Evolutionary conservation across 805 yeast genomes (phyloP), one percentile per base, ranked within the genome.

Genomic region (Ogataea pilisensis): DNA sequence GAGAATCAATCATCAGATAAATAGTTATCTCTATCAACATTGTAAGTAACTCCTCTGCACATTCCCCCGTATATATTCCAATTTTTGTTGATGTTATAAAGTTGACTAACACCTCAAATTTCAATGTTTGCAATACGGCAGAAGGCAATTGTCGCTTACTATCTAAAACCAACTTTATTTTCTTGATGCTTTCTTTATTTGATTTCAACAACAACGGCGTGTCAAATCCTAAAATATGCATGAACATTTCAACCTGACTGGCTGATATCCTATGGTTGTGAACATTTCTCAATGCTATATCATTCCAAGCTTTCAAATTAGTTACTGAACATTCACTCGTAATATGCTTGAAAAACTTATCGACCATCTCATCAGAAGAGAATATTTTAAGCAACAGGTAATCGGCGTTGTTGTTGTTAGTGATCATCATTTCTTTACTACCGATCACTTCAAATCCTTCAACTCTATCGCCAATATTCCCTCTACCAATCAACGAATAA

Each of bases 111-210:
- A 43, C 13, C n/a, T 45, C 38, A 25, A 45, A 26, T 31, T 47
- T 49, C 27, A 43, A 19, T 3, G 47, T 36, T 38, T 47, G 50
- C 8, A 43, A 22, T 3, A 41, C 29, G 2, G 50, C 29, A 29
- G 41, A 38, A 13, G 50, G 48, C 3, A 42, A 35, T 8, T 31
- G 7, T 19, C 34, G 33, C 28, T 45, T 43, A 7, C 46, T 41
- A 28, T 47, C 48, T 31, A 49, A 22, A 12, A 14, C 18, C 34
- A 42, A 27, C 7, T 40, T 17, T 6, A 38, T 33, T 3, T n/a
- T 11, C 8, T 9, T 18, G 16, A 9, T 31, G 18, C 17, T 22
- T 12, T 18, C 13, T 20, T 13, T 22, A 11, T 9, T 22, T 19
- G 16, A 11, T 9, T 22, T 19, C 14, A 31, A 19, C 13, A 38